Base-by-base conservation (phyloP, 108 stramenopile genomes). In the Skeletonema potamos region DNA sequence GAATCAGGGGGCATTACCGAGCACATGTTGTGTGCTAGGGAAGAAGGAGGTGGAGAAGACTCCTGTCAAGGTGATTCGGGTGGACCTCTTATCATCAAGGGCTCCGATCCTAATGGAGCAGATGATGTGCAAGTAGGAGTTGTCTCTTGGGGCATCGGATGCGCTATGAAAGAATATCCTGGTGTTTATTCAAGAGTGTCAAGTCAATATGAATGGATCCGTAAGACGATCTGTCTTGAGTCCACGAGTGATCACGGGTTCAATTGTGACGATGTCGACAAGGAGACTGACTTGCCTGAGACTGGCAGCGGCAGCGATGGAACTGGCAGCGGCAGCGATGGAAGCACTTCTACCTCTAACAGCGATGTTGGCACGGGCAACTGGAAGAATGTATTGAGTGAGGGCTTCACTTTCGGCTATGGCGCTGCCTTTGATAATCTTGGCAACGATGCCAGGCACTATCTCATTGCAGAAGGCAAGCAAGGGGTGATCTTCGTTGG, bases 161-260 rank as follows among this genome's bases (percentile, higher is more conserved):
- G 81, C 36, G 73, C 68, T 1, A 11, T 51, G 11, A 6, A 32
- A 29, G 59, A 77, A 17, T 77, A 73, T 62, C 81, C 81, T 9
- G 81, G 76, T 41, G 71, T 82, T 2, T 82, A 82, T 64, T 37
- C 79, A 37, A 62, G 74, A 17, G 51, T 81, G 9, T 71, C 69
- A 5, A 6, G 27, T 15, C 36, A 30, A 15, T 77, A 77, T 34
- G 61, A 62, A 8, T 82, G 81, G 76, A 68, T 82, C 26, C 63
- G 63, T 22, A 17, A 1, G 1, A 59, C 58, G 5, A 28, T 59
- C 0, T 59, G 58, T 6, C 2, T 7, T 5, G 8, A 36, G 28
- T 36, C 34, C 58, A 36, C 17, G 27, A 32, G 34, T 4, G 29
- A 59, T 32, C 58, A 59, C 8, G 29, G 58, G 2, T 36, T 59